Evolutionary conservation across 306 rosid species (phyloP).

Genomic region (Sphenostylis stenocarpa): DNA sequence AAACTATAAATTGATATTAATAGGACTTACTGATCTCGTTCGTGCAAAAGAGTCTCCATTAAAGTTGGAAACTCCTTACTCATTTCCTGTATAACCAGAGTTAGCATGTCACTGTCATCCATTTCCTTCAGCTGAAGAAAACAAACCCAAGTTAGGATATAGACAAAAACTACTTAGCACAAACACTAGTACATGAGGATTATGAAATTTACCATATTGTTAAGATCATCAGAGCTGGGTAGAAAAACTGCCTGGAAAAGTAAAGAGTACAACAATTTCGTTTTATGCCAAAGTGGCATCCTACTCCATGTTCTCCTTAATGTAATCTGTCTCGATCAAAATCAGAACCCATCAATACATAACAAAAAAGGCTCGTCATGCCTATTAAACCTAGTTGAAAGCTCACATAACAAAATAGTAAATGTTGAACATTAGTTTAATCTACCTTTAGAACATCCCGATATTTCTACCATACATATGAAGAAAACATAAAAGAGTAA

Average conservation of each 20-base stretch:
- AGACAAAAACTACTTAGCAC: slow-evolving; percentile 14
- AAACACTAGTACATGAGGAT: background rate
- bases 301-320: slow-evolving; percentile 84
- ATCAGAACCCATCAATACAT: slow-evolving; percentile 21
- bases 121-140: slow-evolving; percentile 79
- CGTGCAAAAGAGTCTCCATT: slow-evolving; percentile 93
- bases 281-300: slow-evolving; percentile 94
- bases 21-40: slow-evolving; percentile 82
- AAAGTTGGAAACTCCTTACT: slow-evolving; percentile 89
- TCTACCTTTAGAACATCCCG: background rate
- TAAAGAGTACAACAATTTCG: slow-evolving; percentile 66
- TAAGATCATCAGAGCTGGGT: slow-evolving; percentile 78
- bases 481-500: background rate
- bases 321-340: slow-evolving; percentile 67
- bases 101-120: slow-evolving; percentile 89
- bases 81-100: slow-evolving; percentile 91
- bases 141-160: slow-evolving; percentile 34
- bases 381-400: slow-evolving; percentile 16
- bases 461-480: background rate
- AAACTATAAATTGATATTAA: slow-evolving; percentile 19
- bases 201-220: slow-evolving; percentile 64
- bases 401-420: background rate
- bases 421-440: slow-evolving; percentile 2
- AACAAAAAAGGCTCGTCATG: slow-evolving; percentile 17
- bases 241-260: slow-evolving; percentile 79